Evolutionary conservation across 495 filamentous ascomycete genomes (phyloP).

Genomic region (Neurospora sp.): DNA sequence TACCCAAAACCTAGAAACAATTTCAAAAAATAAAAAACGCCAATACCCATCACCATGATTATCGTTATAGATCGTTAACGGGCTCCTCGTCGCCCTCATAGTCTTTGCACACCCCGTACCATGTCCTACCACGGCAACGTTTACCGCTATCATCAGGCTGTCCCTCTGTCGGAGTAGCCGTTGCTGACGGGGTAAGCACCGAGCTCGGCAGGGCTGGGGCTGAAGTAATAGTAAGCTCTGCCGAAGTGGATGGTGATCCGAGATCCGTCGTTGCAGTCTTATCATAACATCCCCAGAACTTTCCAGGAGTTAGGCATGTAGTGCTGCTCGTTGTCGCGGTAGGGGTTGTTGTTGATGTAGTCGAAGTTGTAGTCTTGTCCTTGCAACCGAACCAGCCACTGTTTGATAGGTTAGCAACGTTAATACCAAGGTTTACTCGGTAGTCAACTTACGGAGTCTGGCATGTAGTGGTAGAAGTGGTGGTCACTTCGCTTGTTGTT

Average conservation of each 20-base stretch:
- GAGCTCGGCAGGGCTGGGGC: conserved; percentile 17
- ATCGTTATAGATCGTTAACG: background rate
- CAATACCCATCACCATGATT: background rate
- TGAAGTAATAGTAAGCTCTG: conserved; percentile 19
- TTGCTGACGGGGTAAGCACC: conserved; percentile 9
- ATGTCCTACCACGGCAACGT: conserved; percentile 25
- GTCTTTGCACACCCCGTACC: conserved; percentile 34
- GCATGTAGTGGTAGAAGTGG: conserved; percentile 45
- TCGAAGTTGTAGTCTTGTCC: conserved; percentile 32
- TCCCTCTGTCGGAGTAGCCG: conserved; percentile 3
- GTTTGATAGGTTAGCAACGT: conserved; percentile 44
- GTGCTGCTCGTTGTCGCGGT: conserved; percentile 23
- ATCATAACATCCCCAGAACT: conserved; percentile 50
- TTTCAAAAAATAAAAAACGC: background rate
- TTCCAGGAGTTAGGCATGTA: conserved; percentile 43
- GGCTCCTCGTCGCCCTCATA: conserved; percentile 13
- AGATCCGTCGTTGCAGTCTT: conserved; percentile 22
- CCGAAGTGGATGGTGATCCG: conserved; percentile 17
- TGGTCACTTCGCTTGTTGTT: conserved; percentile 34
- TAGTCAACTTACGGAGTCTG: conserved; percentile 34
- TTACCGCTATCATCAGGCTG: background rate
- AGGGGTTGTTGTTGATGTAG: conserved; percentile 20
- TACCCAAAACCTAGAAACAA: background rate
- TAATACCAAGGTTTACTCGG: conserved; percentile 26
- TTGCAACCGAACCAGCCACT: conserved; percentile 62